These are phyloP conservation scores for Pseudocercospora pini-densiflorae DNA, from an alignment of 2,329 filamentous ascomycete genomes.

Conservation along the genomic window DNA sequence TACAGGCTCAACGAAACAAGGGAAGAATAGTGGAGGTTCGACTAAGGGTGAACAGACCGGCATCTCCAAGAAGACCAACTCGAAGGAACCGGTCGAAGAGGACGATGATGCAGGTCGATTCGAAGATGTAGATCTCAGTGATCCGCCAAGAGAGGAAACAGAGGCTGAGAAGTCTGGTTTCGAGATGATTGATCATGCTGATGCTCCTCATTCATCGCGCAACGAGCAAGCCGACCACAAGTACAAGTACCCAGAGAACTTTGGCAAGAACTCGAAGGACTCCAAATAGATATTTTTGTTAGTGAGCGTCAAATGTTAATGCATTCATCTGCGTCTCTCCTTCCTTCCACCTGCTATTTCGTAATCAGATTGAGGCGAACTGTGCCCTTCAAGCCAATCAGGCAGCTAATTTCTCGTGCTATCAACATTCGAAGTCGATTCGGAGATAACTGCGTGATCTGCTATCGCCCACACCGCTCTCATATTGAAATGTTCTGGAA, in stretches of 20 bases:
- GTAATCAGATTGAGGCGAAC: no score
- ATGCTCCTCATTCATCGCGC: conserved; percentile 25
- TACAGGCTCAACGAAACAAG: not conserved
- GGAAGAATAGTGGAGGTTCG: not conserved
- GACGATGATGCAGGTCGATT: conserved; percentile 8
- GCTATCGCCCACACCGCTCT: not conserved
- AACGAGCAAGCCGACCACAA: conserved; percentile 26
- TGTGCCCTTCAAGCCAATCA: no score
- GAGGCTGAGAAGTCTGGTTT: conserved; percentile 21
- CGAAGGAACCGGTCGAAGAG: not conserved
- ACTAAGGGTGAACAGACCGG: not conserved
- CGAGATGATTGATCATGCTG: conserved; percentile 20
- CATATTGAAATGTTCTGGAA: not conserved
- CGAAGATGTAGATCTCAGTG: conserved; percentile 21
- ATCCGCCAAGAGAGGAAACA: not conserved
- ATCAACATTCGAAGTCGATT: no score
- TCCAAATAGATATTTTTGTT: not conserved
- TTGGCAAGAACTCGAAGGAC: conserved; percentile 13
- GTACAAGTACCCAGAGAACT: conserved; percentile 27
- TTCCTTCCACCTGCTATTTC: not conserved
- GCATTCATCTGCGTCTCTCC: not conserved
- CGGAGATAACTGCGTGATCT: not conserved
- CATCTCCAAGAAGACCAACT: not conserved
- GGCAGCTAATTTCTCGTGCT: no score
- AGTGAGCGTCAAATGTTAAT: not conserved